Conservation (phyloP, 768 basidiomycete species). For the Tephrocybe sp. region DNA sequence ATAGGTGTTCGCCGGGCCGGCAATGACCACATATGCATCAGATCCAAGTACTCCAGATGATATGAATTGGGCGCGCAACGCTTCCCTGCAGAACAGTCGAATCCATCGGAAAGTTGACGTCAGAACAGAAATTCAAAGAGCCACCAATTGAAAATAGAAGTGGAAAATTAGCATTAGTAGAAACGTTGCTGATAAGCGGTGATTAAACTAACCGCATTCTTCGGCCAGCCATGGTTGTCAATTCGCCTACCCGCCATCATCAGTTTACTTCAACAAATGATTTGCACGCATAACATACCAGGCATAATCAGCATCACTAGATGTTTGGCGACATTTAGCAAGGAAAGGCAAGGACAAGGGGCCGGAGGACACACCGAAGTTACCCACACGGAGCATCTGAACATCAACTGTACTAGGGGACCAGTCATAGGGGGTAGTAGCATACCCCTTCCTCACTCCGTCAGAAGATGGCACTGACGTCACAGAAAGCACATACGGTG, state of each 20-base stretch:
- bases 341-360: constrained; percentile 4
- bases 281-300: constrained; percentile 30
- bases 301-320: constrained; percentile 71
- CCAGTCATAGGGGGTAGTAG: constrained; percentile 71
- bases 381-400: constrained; percentile 75
- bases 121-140: constrained; percentile 1
- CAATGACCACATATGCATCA: constrained; percentile 72
- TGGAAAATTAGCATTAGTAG: constrained; percentile 20
- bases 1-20: constrained; percentile 83
- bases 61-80: constrained; percentile 62
- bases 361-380: constrained; percentile 42
- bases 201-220: constrained; percentile 55
- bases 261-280: constrained; percentile 4
- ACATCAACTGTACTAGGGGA: constrained; percentile 69
- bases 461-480: constrained; percentile 9
- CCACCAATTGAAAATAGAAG: neutral
- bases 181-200: neutral
- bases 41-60: constrained; percentile 58
- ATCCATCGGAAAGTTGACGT: constrained; percentile 4
- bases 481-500: constrained; percentile 42
- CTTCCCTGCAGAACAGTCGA: constrained; percentile 43
- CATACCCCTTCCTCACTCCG: constrained; percentile 49
- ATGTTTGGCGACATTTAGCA: constrained; percentile 6
- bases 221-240: constrained; percentile 82
- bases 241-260: constrained; percentile 43